Evolutionary conservation across 108 stramenopile species (phyloP).

Genomic region (Nitzschia inconspicua): DNA sequence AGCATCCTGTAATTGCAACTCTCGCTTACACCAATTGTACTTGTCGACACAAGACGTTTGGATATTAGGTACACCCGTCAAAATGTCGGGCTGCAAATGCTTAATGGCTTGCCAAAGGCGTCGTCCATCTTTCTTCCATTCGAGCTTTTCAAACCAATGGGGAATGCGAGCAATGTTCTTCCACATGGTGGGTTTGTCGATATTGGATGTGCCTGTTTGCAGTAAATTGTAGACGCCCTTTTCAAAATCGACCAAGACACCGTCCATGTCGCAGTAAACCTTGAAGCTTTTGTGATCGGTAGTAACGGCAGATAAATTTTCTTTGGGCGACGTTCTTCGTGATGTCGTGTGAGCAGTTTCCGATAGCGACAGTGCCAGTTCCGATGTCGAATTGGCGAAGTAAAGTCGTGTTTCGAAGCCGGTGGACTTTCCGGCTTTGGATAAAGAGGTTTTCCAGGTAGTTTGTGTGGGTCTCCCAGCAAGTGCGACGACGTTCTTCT

Average conservation of each 20-base stretch:
- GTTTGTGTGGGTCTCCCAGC: too few species aligned
- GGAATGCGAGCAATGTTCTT: constrained; percentile 29
- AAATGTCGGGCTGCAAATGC: constrained; percentile 44
- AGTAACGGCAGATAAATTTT: not conserved
- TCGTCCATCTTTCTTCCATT: constrained; percentile 73
- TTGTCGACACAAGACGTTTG: constrained; percentile 47
- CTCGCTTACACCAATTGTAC: constrained; percentile 65
- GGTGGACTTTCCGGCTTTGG: too few species aligned
- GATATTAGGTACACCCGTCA: constrained; percentile 62
- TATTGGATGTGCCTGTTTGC: constrained; percentile 6
- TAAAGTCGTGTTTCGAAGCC: too few species aligned
- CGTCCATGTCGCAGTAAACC: constrained; percentile 81
- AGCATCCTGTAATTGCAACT: constrained; percentile 37
- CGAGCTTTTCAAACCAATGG: constrained; percentile 52
- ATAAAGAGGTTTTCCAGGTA: too few species aligned
- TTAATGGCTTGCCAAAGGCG: constrained; percentile 56
- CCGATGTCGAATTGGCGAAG: too few species aligned
- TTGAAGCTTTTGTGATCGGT: constrained; percentile 18
- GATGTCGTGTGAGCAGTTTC: too few species aligned
- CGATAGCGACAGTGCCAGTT: too few species aligned
- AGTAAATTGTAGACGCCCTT: constrained; percentile 46
- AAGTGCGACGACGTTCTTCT: too few species aligned
- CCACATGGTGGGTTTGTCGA: constrained; percentile 51
- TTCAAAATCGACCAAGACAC: constrained; percentile 78
- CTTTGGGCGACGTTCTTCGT: too few species aligned